Conservation (phyloP, 805 yeast species). For the Yamadazyma laniorum region DNA sequence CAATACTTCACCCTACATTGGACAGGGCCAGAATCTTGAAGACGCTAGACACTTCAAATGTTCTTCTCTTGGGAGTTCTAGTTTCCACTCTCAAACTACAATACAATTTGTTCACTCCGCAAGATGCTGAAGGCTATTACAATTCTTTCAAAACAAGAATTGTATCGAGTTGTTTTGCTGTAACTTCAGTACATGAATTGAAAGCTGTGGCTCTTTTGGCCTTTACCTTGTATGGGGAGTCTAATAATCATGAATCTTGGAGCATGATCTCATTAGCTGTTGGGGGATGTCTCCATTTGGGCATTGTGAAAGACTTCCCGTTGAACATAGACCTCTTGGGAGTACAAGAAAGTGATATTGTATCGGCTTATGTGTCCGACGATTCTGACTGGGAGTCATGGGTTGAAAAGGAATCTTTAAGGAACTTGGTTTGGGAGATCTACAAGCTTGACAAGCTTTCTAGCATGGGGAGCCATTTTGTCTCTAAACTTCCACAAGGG, state of each 20-base stretch:
- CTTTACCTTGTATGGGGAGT: slow-evolving; percentile 12
- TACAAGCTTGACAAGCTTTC: slow-evolving; percentile 16
- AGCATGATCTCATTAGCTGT: slow-evolving; percentile 16
- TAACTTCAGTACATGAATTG: slow-evolving; percentile 12
- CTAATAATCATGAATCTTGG: slow-evolving; percentile 17
- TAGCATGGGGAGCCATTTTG: slow-evolving; percentile 15
- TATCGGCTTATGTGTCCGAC: neutral
- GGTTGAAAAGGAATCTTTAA: slow-evolving; percentile 13
- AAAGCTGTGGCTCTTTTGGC: slow-evolving; percentile 16
- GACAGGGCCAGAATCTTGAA: slow-evolving; percentile 7
- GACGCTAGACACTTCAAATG: slow-evolving; percentile 4
- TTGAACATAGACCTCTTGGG: neutral
- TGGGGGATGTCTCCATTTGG: slow-evolving; percentile 17
- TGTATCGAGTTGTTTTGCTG: slow-evolving; percentile 15
- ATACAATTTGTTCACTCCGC: slow-evolving; percentile 4
- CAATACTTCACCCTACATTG: slow-evolving; percentile 13
- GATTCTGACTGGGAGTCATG: slow-evolving; percentile 14
- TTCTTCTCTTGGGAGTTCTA: slow-evolving; percentile 13
- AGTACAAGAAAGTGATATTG: slow-evolving; percentile 2
- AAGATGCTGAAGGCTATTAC: slow-evolving; percentile 10
- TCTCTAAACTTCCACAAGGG: slow-evolving; percentile 12
- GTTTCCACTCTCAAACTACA: slow-evolving; percentile 11
- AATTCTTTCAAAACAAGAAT: slow-evolving; percentile 9
- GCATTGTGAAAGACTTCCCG: slow-evolving; percentile 12
- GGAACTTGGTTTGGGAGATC: slow-evolving; percentile 17